Base-by-base conservation (phyloP, 2,329 filamentous ascomycete species). In the Pseudogymnoascus sp. region DNA sequence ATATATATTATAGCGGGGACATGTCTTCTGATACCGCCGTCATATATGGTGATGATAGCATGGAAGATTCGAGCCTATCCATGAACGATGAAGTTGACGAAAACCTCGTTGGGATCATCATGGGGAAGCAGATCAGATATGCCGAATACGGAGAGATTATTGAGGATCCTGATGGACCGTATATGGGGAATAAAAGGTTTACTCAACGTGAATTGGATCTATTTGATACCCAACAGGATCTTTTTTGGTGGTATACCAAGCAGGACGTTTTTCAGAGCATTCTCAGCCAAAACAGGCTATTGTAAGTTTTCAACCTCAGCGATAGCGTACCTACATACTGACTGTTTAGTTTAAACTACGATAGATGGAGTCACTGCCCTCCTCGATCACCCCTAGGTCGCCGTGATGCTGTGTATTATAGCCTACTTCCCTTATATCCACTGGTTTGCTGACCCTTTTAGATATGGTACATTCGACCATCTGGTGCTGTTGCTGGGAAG, bases 171-270 rank as follows among this genome's bases (percentile, higher is more conserved):
- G 57, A 65, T 11, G 23, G 37, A n/a, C 28, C 62, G 11, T 21
- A 62, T 28, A 62, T 43, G 5, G 60, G 62, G 37, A 64, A 54
- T 16, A 69, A 66, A 62, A 60, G 66, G 14, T 73, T 70, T 41
- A 69, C 72, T 1, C 62, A 68, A 37, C 81, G 78, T 66, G 93
- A 98, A 66, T 82, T 96, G 60, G 87, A 91, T 67, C 87, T 84
- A 43, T 96, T 90, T 71, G 90, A 95, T 71, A 88, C 90, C 14
- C 81, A 95, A 41, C 86, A 90, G 68, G 95, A 98, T 76, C 77
- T 98, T 4, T 96, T 90, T 73, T 99, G 93, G 93, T 97, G 92
- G 90, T 97, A 93, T 74, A 88, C 85, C 70, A 96, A 96, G 75
- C 95, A 97, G 80, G 95, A 98, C 74, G 86, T 90, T 7, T 96